These are phyloP conservation scores for Colletotrichum camelliae DNA, from an alignment of 2,329 filamentous ascomycete genomes.

Conservation along the genomic window DNA sequence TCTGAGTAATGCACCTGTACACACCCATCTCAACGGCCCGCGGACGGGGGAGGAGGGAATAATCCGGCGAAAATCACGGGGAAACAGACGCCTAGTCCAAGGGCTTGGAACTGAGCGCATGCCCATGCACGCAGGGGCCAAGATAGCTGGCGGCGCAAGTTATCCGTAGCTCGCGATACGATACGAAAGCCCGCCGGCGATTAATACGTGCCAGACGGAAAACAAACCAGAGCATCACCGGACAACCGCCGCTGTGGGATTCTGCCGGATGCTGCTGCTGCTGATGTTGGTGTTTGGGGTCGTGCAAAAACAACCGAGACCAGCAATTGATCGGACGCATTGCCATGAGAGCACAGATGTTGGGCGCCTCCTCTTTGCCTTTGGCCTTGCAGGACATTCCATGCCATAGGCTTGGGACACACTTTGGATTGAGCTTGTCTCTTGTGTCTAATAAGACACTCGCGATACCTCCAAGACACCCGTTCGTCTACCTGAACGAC, in stretches of 20 bases:
- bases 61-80: not conserved
- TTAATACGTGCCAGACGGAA: not conserved
- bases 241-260: not conserved
- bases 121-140: slow-evolving; percentile 8
- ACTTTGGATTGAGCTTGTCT: not conserved
- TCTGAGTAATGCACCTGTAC: not conserved
- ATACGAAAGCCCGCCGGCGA: slow-evolving; percentile 1
- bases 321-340: slow-evolving; percentile 10
- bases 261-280: not conserved
- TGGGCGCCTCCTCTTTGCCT: not conserved
- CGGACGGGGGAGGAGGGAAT: not conserved
- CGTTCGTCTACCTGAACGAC: not conserved
- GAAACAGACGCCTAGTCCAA: not conserved
- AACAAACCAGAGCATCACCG: not conserved
- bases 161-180: not conserved
- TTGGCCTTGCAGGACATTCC: slow-evolving; percentile 12
- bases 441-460: not conserved
- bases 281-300: not conserved
- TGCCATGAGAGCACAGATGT: slow-evolving; percentile 16
- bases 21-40: not conserved
- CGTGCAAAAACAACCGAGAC: not conserved
- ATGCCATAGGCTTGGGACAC: not conserved
- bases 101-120: slow-evolving; percentile 5
- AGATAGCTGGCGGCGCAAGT: not conserved
- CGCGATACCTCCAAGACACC: slow-evolving; percentile 5